phyloP scores from a whole-genome alignment of 306 rosid species.

The Dryas octopetala region DNA sequence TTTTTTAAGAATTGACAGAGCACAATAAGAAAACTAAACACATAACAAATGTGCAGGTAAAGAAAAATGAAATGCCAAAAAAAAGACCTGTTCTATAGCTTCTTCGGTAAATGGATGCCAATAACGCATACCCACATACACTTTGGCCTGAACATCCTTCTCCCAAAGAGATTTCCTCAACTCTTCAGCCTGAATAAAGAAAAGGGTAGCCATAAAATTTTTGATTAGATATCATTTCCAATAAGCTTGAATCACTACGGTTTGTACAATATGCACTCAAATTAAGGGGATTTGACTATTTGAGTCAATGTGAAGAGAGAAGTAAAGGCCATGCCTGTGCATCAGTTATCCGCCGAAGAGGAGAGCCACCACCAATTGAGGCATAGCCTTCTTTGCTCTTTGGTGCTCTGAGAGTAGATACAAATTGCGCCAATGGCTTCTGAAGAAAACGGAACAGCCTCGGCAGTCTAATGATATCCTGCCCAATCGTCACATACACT shows the following conservation, averaged over 20 bases:
- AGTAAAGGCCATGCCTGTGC: constrained; percentile 61
- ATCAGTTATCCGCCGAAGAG: constrained; percentile 84
- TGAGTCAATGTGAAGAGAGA: constrained; percentile 5
- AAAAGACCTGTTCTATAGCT: constrained; percentile 71
- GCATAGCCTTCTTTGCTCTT: constrained; percentile 99
- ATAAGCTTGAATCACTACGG: constrained; percentile 9
- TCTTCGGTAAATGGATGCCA: constrained; percentile 98
- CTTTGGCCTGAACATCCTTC: constrained; percentile 74
- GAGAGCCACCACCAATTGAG: constrained; percentile 97
- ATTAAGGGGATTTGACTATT: background rate
- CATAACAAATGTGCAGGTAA: background rate
- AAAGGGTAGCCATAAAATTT: constrained; percentile 7
- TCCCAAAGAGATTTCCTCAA: constrained; percentile 64
- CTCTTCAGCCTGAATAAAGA: constrained; percentile 59
- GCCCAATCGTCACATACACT: constrained; percentile 22
- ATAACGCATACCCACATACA: constrained; percentile 94
- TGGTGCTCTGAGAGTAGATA: constrained; percentile 79
- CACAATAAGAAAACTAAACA: background rate
- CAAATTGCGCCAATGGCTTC: constrained; percentile 90
- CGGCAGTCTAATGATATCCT: constrained; percentile 93
- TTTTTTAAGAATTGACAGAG: background rate
- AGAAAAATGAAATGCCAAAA: constrained; percentile 14
- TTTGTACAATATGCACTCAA: background rate
- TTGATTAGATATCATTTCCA: constrained; percentile 14
- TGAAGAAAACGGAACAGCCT: constrained; percentile 88